Evolutionary conservation across 768 basidiomycete species (phyloP), one percentile per base, ranked within the genome.

Genomic region (Trametes villosa): DNA sequence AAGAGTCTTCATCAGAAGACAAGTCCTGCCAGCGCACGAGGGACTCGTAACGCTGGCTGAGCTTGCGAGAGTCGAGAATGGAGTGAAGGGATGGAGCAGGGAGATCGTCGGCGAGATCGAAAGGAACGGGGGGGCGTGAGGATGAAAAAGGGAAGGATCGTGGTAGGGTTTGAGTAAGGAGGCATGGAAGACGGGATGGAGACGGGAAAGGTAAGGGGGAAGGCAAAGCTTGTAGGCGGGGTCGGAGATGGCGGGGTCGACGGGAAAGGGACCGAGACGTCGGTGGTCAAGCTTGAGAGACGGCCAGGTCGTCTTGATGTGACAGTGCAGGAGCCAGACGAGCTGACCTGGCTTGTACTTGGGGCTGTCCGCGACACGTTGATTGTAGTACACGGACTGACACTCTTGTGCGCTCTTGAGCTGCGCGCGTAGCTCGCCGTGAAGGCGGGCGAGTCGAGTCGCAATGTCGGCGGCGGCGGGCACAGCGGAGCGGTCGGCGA

Each of bases 161-260:
- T 54, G 44, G 57, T 59, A 63, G 4, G 57, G 65, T 53, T 71
- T 59, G 4, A 72, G 70, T 36, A 76, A 75, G 9, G 74, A 77
- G 29, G 70, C 68, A 59, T 79, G 69, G 68, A 80, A 79, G 9
- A 79, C 74, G 24, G 76, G 76, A 36, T 79, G 75, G 18, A 79
- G 65, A 12, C 58, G 48, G 8, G 72, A 72, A 26, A 79, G 65
- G 24, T 70, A 68, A 3, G 63, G 45, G 13, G 76, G 77, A 15
- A 78, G 70, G 3, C 59, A 22, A 27, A 78, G 72, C 0, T 42
- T 26, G 55, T 73, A 77, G 4, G 74, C 57, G 53, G n/a, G 26
- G 33, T 8, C 38, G 44, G 38, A 54, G 53, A 53, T 26, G 26
- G 40, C 26, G 51, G 9, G 34, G 6, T 24, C 15, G 24, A 41